phyloP scores from a whole-genome alignment of 768 basidiomycete genomes.

The Gelatoporia subvermispora region DNA sequence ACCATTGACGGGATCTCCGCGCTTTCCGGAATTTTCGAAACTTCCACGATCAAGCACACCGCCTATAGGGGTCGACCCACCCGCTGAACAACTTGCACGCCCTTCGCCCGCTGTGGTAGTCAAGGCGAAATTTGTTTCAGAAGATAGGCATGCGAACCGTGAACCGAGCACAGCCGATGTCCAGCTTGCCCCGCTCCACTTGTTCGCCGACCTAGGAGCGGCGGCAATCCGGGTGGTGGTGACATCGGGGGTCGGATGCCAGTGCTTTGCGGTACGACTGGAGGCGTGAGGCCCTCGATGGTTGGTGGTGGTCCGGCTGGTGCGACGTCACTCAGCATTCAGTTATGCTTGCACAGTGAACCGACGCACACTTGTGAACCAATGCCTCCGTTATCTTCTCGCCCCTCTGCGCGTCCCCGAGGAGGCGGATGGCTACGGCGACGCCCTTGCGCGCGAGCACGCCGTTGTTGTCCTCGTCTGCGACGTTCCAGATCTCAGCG shows the following conservation, averaged over 20 bases:
- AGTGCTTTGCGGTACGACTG: slow-evolving; percentile 53
- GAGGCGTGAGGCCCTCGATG: slow-evolving; percentile 64
- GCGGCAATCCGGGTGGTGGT: slow-evolving; percentile 54
- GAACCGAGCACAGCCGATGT: slow-evolving; percentile 31
- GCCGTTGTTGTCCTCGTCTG: slow-evolving; percentile 92
- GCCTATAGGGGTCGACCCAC: not conserved
- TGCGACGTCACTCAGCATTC: slow-evolving; percentile 9
- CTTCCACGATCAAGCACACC: slow-evolving; percentile 4
- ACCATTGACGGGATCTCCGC: slow-evolving; percentile 2
- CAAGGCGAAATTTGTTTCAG: slow-evolving; percentile 2
- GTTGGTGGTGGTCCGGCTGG: slow-evolving; percentile 81
- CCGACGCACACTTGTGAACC: slow-evolving; percentile 62
- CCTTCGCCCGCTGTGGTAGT: slow-evolving; percentile 4
- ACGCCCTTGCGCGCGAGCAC: slow-evolving; percentile 87
- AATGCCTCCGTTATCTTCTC: slow-evolving; percentile 60
- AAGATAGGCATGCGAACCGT: not conserved
- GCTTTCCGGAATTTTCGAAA: slow-evolving; percentile 11
- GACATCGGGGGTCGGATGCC: slow-evolving; percentile 48
- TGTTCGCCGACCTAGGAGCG: slow-evolving; percentile 74
- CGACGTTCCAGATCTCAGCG: slow-evolving; percentile 90
- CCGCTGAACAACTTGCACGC: not conserved
- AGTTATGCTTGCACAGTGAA: slow-evolving; percentile 7
- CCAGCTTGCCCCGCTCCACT: slow-evolving; percentile 57
- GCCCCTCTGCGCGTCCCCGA: slow-evolving; percentile 90
- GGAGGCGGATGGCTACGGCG: slow-evolving; percentile 82